Base-by-base conservation (phyloP, 2,329 filamentous ascomycete genomes). In the Hypoxylon sp. region DNA sequence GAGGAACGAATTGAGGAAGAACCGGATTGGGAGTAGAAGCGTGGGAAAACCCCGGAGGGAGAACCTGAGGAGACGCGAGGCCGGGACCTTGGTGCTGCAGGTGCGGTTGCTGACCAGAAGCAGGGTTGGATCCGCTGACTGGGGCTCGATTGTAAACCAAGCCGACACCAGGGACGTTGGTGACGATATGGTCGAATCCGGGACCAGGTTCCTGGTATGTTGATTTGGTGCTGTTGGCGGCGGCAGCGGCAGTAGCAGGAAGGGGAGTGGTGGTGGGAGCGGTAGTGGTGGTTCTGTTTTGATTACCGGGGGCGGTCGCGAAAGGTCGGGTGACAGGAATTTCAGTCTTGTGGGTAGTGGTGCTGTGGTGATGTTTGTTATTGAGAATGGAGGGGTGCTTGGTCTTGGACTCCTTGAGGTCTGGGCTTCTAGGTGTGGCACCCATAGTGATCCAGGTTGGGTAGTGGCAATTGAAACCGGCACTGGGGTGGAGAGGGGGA, bases 31-130 rank as follows among this genome's bases (percentile, higher is more conserved):
- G 24, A 35, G 68, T 57, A 46, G 65, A 61, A 44, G 46, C 31
- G 56, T 65, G 62, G 51, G 27, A 15, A 52, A 65, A 68, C 29
- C 66, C 68, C 6, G 69, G 66, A n/a, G 58, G 64, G 1, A 47
- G 55, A 29, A 62, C 24, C n/a, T 55, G 65, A 29, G 67, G 65
- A 46, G 21, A 52, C 21, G 19, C 5, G 50, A 56, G 32, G 10
- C 69, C 69, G 19, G 71, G 67, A 31, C 47, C 62, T 15, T 73
- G 74, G 52, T 73, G 74, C 24, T 70, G 65, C 29, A 69, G 21
- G 2, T 69, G 69, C 2, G 65, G 54, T 29, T 72, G 73, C 37
- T 69, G 73, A 37, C 57, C 69, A 52, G 57, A 27, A 15, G 69
- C 31, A 2, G 73, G 71, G 15, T 74, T 73, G 54, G 48, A 35